Conservation (phyloP, 2,329 filamentous ascomycete species). For the Paecilomyces sp. region DNA sequence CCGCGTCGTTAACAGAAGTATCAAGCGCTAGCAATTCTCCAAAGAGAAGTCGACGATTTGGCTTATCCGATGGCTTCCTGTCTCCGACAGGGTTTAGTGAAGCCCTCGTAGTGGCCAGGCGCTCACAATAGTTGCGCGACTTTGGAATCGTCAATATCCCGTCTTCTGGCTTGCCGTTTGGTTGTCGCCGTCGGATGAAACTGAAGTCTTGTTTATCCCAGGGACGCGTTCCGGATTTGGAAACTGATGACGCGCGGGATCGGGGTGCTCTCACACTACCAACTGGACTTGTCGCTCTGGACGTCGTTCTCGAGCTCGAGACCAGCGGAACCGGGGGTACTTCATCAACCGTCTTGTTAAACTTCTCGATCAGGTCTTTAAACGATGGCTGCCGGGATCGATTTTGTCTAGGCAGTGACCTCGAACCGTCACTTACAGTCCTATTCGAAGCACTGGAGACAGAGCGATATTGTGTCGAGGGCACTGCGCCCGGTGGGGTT, state of each 20-base stretch:
- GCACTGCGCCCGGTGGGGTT: slow-evolving; percentile 13
- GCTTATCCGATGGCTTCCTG: slow-evolving; percentile 17
- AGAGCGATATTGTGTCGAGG: slow-evolving; percentile 21
- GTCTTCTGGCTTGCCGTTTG: slow-evolving; percentile 6
- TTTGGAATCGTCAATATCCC: slow-evolving; percentile 2
- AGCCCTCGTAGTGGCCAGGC: not conserved
- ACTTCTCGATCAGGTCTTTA: slow-evolving; percentile 71
- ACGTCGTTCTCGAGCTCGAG: slow-evolving; percentile 23
- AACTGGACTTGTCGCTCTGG: slow-evolving; percentile 29
- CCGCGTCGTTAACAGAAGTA: slow-evolving; percentile 42
- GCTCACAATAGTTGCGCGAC: not conserved
- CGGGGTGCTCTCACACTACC: slow-evolving; percentile 20
- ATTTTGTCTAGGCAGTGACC: slow-evolving; percentile 8
- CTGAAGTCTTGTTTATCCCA: slow-evolving; percentile 10
- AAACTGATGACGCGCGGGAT: slow-evolving; percentile 19
- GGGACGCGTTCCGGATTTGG: slow-evolving; percentile 7
- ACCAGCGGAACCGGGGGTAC: slow-evolving; percentile 34
- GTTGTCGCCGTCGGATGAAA: slow-evolving; percentile 5
- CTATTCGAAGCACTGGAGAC: slow-evolving; percentile 22
- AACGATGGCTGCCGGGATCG: slow-evolving; percentile 58
- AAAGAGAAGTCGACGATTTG: slow-evolving; percentile 57
- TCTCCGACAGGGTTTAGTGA: slow-evolving; percentile 2
- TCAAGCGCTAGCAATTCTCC: slow-evolving; percentile 64
- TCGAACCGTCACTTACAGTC: slow-evolving; percentile 10
- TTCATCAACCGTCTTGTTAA: slow-evolving; percentile 57